phyloP scores from a whole-genome alignment of 768 basidiomycete species.

The Stropharia rugosoannulata region DNA sequence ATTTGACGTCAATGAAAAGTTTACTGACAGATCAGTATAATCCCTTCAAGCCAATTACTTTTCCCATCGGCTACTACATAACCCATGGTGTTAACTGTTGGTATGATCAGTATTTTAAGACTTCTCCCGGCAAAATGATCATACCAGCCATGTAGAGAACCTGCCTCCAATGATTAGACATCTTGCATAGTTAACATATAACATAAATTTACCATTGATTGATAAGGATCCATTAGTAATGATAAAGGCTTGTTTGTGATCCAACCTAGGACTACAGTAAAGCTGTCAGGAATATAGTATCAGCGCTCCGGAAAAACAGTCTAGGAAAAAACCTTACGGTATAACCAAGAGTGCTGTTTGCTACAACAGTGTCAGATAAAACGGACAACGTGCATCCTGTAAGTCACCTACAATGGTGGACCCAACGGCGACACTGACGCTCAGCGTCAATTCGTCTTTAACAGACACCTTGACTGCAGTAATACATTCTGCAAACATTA shows the following conservation, averaged over 20 bases:
- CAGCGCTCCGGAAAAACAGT: neutral
- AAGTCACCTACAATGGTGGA: constrained; percentile 61
- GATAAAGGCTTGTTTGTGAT: constrained; percentile 75
- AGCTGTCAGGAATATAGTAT: constrained; percentile 33
- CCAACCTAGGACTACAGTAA: constrained; percentile 82
- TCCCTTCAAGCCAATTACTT: constrained; percentile 90
- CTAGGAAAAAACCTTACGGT: constrained; percentile 42
- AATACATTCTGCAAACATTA: constrained; percentile 61
- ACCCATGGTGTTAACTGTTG: constrained; percentile 74
- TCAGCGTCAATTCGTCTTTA: constrained; percentile 78
- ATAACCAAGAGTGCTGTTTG: constrained; percentile 75
- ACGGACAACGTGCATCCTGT: neutral
- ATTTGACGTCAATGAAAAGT: neutral
- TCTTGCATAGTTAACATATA: constrained; percentile 12
- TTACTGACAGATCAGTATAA: constrained; percentile 66
- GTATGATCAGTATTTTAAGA: neutral
- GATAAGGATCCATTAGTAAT: constrained; percentile 85
- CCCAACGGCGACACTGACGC: constrained; percentile 82
- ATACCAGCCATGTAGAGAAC: constrained; percentile 51
- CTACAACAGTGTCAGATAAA: constrained; percentile 30
- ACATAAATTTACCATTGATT: constrained; percentile 48
- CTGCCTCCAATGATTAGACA: constrained; percentile 14
- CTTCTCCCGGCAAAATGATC: neutral
- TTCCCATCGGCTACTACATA: constrained; percentile 85
- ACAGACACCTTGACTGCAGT: constrained; percentile 90